phyloP scores from a whole-genome alignment of 1,284 basidiomycete genomes.

The Tilletia indica region DNA sequence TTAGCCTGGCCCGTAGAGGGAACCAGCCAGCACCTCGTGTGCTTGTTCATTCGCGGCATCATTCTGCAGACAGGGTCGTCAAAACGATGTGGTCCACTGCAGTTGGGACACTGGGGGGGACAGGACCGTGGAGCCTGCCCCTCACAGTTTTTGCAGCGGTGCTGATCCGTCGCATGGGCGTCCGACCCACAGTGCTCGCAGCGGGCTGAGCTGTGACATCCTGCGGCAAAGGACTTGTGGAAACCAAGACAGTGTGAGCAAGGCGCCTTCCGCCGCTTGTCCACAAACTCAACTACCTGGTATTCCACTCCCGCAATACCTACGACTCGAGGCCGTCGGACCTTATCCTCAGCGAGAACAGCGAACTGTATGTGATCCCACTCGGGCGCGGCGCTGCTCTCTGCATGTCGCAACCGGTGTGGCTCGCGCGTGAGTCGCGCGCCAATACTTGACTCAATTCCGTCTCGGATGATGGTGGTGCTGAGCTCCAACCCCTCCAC shows the following conservation, averaged over 20 bases:
- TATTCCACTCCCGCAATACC: not conserved
- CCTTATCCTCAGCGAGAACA: not conserved
- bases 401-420: not conserved
- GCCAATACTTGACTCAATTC: not conserved
- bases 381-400: not conserved
- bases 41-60: too few species aligned
- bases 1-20: too few species aligned
- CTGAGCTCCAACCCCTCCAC: not conserved
- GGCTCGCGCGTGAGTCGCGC: not conserved
- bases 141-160: too few species aligned
- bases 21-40: too few species aligned
- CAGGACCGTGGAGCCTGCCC: too few species aligned
- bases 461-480: not conserved
- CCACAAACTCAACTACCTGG: not conserved
- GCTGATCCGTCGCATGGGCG: too few species aligned
- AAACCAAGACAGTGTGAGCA: not conserved
- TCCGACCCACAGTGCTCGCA: not conserved
- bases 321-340: not conserved
- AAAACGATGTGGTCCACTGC: too few species aligned
- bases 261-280: not conserved
- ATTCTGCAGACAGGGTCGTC: too few species aligned
- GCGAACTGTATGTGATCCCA: not conserved
- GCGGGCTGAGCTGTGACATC: not conserved
- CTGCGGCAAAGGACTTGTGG: not conserved
- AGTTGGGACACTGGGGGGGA: too few species aligned